Base-by-base conservation (phyloP, 768 basidiomycete genomes). In the Boletus pseudopeckii region DNA sequence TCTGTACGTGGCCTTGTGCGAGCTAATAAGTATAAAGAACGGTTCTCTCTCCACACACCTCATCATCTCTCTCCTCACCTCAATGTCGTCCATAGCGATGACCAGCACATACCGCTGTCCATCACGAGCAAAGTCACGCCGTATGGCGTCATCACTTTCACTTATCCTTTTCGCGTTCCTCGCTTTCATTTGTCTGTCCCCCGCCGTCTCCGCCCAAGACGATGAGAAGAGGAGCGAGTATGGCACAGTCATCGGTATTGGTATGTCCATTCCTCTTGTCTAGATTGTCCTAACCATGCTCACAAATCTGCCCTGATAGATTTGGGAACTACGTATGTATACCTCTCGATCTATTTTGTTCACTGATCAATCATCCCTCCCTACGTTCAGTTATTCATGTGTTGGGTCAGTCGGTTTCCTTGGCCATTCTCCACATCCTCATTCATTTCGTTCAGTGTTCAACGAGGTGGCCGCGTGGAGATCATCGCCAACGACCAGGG, bases 181-280 rank as follows among this genome's bases (percentile, higher is more conserved):
- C 56, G 88, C 91, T 53, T 64, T 93, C 67, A 66, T 91, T 68
- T 84, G 82, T 68, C 74, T 92, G 59, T 84, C 81, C 64, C 86
- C 90, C 17, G 75, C 77, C 32, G 81, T 78, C 50, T 74, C 72
- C 47, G 92, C 90, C 42, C 83, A 88, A 60, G 86, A 85, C 34
- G 54, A 33, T 11, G 72, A 71, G 36, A 75, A 75, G 59, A 75
- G 73, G 61, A 75, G 78, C 53, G 89, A 94, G 65, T 94, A 90
- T 71, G 93, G 94, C 52, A 88, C 89, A 36, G 92, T 96, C 37
- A 96, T 96, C 69, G 94, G 91, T 81, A 91, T 92, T 68, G 89
- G 88, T 90, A 60, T 45, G 85, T 74, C 2, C 30, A 52, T 13
- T n/a, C 14, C 2, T 17, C 18, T 2, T 0, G 0, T 13, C 7